Conservation (phyloP, 768 basidiomycete species). For the Fomitopsis serialis region DNA sequence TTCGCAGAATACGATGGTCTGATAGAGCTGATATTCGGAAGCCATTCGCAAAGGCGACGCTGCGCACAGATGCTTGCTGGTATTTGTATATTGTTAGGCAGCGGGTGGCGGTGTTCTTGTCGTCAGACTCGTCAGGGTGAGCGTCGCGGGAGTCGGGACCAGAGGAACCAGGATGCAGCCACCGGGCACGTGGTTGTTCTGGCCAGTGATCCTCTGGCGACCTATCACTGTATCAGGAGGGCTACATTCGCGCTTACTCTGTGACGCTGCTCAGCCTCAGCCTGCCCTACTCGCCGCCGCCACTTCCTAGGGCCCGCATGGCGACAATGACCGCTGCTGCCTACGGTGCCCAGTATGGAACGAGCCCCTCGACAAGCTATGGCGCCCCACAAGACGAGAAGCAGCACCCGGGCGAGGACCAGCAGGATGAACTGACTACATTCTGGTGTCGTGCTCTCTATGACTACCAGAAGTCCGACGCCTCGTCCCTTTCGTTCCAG, state of each 20-base stretch:
- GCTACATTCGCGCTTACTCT: not conserved
- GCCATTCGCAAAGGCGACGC: no score
- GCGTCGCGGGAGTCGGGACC: no score
- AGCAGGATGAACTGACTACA: conserved; percentile 43
- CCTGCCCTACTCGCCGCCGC: not conserved
- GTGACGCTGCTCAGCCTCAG: conserved; percentile 1
- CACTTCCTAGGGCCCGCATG: conserved; percentile 6
- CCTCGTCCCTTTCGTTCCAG: conserved; percentile 83
- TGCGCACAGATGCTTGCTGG: no score
- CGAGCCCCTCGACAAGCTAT: conserved; percentile 8
- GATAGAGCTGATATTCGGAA: no score
- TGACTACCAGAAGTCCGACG: conserved; percentile 84
- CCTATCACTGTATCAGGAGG: conserved; percentile 2
- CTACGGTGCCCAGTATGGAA: conserved; percentile 13
- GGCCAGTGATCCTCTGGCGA: not conserved
- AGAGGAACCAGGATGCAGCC: no score
- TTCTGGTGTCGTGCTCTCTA: conserved; percentile 92
- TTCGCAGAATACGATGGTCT: no score
- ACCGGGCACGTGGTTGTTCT: not conserved
- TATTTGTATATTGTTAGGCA: no score
- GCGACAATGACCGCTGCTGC: conserved; percentile 8
- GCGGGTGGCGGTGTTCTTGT: no score
- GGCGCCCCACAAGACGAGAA: conserved; percentile 2
- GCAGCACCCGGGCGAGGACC: conserved; percentile 37
- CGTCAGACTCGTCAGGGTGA: no score